Base-by-base conservation (phyloP, 2,329 filamentous ascomycete genomes). In the Hypoxylon sp. region DNA sequence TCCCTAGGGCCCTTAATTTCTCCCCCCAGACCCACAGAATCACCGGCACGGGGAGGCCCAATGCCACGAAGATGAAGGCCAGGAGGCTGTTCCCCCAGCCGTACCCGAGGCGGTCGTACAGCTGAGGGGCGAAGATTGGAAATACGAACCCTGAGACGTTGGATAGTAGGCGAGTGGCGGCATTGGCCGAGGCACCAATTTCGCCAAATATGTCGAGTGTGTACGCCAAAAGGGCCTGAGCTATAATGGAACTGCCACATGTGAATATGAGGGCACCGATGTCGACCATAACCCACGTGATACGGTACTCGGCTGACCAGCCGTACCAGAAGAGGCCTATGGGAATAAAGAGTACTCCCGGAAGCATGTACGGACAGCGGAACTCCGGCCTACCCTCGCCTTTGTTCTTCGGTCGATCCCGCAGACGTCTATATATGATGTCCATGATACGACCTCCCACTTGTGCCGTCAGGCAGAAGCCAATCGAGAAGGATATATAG, bases 261-360 rank as follows among this genome's bases (percentile, higher is more conserved):
- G 83, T 83, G 62, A 89, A 84, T n/a, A 87, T 78, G 0, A 77
- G 75, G 1, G 83, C 83, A 2, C 87, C 87, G 23, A 89, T 80
- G 48, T 89, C 87, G 0, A 87, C 85, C 4, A 87, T 80, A 19
- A 88, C 83, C 84, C 85, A 90, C 70, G 85, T 83, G 0, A 80
- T 76, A 0, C 80, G 73, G 30, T 81, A 78, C 51, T 88, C 78
- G 0, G 86, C 86, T 0, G 81, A 79, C 85, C 86, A 88, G 34
- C 85, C 86, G 70, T 88, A 88, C 76, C 84, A 81, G 63, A 87
- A 82, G 0, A 88, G 77, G 0, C 84, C 82, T 2, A 81, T 68
- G 0, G 85, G 84, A 1, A 87, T 78, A 46, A 87, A 80, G 14
- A 86, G 67, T 0, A 80, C 78, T 2, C 83, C 84, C 2, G 84